Percentiles rank a stretch among this genome's conserved stretches.
Conservation (phyloP, 2,329 filamentous ascomycete species). For the Ophioceras dolichostomum region DNA sequence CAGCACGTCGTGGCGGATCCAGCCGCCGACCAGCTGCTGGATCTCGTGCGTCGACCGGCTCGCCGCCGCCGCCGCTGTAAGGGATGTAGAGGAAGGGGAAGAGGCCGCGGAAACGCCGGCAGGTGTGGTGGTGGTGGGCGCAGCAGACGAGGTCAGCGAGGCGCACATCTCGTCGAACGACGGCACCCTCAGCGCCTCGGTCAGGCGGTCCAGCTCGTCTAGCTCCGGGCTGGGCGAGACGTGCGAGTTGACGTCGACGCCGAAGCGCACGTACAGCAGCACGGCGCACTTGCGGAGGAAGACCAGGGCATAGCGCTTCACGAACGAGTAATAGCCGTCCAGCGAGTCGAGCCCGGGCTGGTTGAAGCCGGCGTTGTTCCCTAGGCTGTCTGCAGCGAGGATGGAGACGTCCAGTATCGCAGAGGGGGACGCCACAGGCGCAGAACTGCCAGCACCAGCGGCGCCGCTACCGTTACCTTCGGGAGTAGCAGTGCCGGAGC, state of each 20-base stretch:
- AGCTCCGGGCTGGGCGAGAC: slow-evolving; percentile 50
- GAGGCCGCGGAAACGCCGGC: slow-evolving; percentile 7
- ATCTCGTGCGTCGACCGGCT: slow-evolving; percentile 17
- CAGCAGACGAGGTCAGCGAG: slow-evolving; percentile 41
- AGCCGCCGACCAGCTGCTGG: slow-evolving; percentile 43
- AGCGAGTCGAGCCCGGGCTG: slow-evolving; percentile 42
- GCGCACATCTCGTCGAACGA: slow-evolving; percentile 68
- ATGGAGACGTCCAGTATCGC: slow-evolving; percentile 15
- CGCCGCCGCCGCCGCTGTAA: slow-evolving; percentile 29
- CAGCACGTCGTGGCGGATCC: slow-evolving; percentile 49
- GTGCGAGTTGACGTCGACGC: slow-evolving; percentile 72
- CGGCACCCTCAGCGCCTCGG: slow-evolving; percentile 62
- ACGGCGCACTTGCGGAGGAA: slow-evolving; percentile 81
- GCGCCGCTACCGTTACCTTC: background rate
- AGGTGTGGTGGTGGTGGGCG: too few species aligned
- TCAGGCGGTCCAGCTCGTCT: slow-evolving; percentile 73
- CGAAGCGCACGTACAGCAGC: slow-evolving; percentile 77
- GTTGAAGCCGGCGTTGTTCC: slow-evolving; percentile 35
- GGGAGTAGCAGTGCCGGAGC: background rate
- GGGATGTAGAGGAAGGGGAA: slow-evolving; percentile 26
- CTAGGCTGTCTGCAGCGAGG: slow-evolving; percentile 16
- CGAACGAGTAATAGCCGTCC: slow-evolving; percentile 43
- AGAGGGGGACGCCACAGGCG: slow-evolving; percentile 6
- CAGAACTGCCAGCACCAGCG: slow-evolving; percentile 10
- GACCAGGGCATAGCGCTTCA: slow-evolving; percentile 73